Conservation (phyloP, 176 grass and related monocot genomes). For the Hsuehochloa calcarea region DNA sequence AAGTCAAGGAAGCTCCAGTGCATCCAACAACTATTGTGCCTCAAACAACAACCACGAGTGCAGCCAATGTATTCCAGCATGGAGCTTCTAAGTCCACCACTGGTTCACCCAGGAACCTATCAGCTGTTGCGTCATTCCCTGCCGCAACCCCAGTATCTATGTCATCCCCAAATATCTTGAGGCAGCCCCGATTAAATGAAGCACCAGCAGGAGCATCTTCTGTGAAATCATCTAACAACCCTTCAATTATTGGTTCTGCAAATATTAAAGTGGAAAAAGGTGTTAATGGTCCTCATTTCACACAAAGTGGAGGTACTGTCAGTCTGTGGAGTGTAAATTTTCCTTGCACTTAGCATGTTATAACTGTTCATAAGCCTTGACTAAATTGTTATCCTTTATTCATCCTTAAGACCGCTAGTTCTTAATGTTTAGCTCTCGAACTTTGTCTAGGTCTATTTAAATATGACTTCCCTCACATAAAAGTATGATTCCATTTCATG, state of each 20-base stretch:
- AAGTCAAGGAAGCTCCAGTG: constrained; percentile 40
- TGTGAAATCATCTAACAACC: constrained; percentile 10
- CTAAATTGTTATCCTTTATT: background rate
- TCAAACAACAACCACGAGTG: constrained; percentile 7
- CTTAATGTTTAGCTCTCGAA: background rate
- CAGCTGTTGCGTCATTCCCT: constrained; percentile 9
- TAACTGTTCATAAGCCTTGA: background rate
- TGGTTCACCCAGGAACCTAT: constrained; percentile 15
- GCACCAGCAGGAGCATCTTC: constrained; percentile 16
- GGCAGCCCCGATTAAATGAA: constrained; percentile 45
- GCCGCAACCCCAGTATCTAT: constrained; percentile 2
- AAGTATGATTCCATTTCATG: background rate
- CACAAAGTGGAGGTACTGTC: constrained; percentile 45
- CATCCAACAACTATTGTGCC: constrained; percentile 36
- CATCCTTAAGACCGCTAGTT: background rate
- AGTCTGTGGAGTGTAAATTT: too few relatives aligned
- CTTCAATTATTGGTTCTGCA: constrained; percentile 34
- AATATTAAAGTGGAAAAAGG: constrained; percentile 32
- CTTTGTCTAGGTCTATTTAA: background rate
- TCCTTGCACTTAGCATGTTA: background rate
- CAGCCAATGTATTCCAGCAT: constrained; percentile 19
- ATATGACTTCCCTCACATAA: background rate
- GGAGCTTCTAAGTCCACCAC: constrained; percentile 33
- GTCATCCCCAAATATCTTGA: constrained; percentile 28
- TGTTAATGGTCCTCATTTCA: constrained; percentile 33